Conservation (phyloP, 2,329 filamentous ascomycete genomes). For the Thermomyces lanuginosus region DNA sequence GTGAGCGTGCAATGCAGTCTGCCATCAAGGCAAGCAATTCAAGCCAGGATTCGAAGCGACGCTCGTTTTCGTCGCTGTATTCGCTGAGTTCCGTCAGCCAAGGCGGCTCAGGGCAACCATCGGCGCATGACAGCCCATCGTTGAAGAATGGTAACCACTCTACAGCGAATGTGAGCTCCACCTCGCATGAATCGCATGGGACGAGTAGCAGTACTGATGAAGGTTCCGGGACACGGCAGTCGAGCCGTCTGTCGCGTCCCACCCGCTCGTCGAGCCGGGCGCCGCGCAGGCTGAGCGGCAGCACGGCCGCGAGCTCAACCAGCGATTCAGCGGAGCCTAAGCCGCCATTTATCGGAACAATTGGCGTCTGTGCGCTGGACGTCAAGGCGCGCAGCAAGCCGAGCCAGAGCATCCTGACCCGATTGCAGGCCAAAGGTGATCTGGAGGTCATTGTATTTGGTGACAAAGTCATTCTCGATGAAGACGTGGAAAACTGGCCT, state of each 20-base stretch:
- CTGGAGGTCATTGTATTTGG: constrained; percentile 97
- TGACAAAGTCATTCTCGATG: constrained; percentile 95
- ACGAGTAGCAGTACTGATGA: constrained; percentile 10
- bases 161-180: constrained; percentile 4
- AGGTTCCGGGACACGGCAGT: constrained; percentile 18
- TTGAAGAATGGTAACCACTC: constrained; percentile 5
- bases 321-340: constrained; percentile 44
- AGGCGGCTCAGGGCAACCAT: constrained; percentile 20
- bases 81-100: constrained; percentile 33
- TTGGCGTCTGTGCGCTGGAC: constrained; percentile 90
- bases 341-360: constrained; percentile 40
- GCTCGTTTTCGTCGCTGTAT: constrained; percentile 58
- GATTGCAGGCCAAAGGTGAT: constrained; percentile 74
- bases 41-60: constrained; percentile 40
- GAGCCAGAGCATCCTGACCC: constrained; percentile 86
- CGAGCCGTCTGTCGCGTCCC: constrained; percentile 18
- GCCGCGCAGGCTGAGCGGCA: constrained; percentile 64
- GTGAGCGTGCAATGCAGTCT: constrained; percentile 4
- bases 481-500: constrained; percentile 92
- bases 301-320: constrained; percentile 64
- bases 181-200: constrained; percentile 7
- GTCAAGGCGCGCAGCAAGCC: constrained; percentile 94
- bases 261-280: constrained; percentile 47
- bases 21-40: not conserved
- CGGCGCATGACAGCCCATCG: constrained; percentile 9